Evolutionary conservation across 495 filamentous ascomycete genomes (phyloP).

Genomic region (Usnea hakonensis): DNA sequence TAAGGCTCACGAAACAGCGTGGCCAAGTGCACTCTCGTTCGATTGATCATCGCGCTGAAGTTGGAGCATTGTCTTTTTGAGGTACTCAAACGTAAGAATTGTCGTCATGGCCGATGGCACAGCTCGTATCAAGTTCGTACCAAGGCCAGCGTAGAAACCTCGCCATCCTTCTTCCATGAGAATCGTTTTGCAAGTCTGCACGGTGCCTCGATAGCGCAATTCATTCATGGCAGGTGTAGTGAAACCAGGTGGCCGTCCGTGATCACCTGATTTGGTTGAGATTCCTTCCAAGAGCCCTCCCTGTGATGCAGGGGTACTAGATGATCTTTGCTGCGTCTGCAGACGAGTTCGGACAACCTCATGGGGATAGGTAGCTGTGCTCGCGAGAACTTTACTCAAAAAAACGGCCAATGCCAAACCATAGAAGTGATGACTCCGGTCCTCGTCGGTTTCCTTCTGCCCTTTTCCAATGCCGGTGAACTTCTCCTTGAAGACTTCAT

Average conservation of each 20-base stretch:
- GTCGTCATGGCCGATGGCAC: constrained; percentile 94
- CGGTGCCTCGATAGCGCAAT: constrained; percentile 71
- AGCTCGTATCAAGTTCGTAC: constrained; percentile 93
- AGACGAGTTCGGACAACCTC: constrained; percentile 62
- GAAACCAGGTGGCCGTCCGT: constrained; percentile 38
- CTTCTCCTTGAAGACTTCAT: constrained; percentile 84
- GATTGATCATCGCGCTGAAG: constrained; percentile 44
- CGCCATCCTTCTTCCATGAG: constrained; percentile 88
- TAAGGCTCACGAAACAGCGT: constrained; percentile 8
- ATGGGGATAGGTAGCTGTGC: constrained; percentile 92
- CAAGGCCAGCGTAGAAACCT: constrained; percentile 96
- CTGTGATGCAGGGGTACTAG: constrained; percentile 34
- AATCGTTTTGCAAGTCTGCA: constrained; percentile 79
- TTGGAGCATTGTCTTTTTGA: constrained; percentile 51
- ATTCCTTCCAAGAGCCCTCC: constrained; percentile 32
- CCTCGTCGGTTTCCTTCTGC: constrained; percentile 44
- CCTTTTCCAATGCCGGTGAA: constrained; percentile 87
- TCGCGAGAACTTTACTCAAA: constrained; percentile 88
- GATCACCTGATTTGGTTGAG: constrained; percentile 30
- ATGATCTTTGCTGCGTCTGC: constrained; percentile 84
- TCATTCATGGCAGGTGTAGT: constrained; percentile 48
- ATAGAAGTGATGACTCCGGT: constrained; percentile 53
- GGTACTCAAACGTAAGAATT: constrained; percentile 91
- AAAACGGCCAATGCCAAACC: constrained; percentile 86
- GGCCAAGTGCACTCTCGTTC: constrained; percentile 25